Conservation (phyloP, 2,329 filamentous ascomycete species). For the Samsoniella hepiali region DNA sequence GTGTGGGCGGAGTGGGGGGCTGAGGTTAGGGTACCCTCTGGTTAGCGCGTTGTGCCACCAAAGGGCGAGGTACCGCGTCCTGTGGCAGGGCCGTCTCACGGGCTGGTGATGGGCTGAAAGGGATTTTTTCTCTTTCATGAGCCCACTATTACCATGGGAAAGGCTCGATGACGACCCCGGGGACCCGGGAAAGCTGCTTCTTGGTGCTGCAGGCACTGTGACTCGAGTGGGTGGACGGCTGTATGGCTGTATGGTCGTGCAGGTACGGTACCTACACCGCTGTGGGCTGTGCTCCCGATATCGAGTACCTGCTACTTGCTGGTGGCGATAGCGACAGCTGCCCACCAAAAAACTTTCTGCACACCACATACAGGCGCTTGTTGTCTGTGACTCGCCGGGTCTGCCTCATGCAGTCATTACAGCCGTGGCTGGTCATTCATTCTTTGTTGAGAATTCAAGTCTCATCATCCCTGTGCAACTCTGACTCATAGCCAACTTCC, state of each 20-base stretch:
- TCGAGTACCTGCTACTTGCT: background rate
- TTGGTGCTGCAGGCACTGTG: slow-evolving; percentile 11
- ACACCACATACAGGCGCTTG: background rate
- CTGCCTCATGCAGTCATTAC: slow-evolving; percentile 6
- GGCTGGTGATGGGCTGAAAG: background rate
- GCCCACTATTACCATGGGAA: slow-evolving; percentile 4
- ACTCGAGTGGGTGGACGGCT: background rate
- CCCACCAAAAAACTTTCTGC: slow-evolving; percentile 6
- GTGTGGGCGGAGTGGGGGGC: slow-evolving; percentile 14
- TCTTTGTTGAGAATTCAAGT: background rate
- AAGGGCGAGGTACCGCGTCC: slow-evolving; percentile 2
- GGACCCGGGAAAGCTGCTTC: background rate
- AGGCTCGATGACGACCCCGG: slow-evolving; percentile 2
- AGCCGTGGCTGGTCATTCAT: background rate
- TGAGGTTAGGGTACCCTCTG: slow-evolving; percentile 28
- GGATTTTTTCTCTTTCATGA: background rate
- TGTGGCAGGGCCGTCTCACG: background rate
- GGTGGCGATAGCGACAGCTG: slow-evolving; percentile 6
- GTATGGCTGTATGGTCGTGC: background rate
- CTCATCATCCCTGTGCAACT: background rate
- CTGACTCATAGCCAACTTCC: slow-evolving; percentile 1
- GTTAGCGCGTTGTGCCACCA: slow-evolving; percentile 6
- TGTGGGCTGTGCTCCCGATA: slow-evolving; percentile 1
- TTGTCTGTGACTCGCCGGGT: background rate
- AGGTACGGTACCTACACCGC: background rate